A percentile compares a stretch with the other conserved stretches of the same genome.
Evolutionary conservation across 2,329 filamentous ascomycete genomes (phyloP).

Genomic region (Hypoxylon sp.): DNA sequence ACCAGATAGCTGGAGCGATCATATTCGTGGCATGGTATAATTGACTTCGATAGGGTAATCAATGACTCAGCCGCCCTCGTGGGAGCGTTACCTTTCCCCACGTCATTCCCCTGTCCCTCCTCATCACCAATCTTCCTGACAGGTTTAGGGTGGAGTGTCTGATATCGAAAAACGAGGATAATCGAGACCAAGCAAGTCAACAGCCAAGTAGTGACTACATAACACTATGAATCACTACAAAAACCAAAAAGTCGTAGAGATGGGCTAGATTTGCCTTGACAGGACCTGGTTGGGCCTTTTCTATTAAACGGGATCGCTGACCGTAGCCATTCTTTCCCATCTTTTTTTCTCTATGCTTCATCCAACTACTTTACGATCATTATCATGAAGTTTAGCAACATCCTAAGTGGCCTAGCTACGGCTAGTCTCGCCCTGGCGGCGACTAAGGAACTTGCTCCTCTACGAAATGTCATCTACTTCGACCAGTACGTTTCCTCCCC

Average conservation of each 20-base stretch:
- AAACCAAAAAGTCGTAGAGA: constrained; percentile 6
- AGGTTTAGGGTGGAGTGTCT: constrained; percentile 11
- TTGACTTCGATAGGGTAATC: constrained; percentile 5
- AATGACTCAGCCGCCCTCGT: constrained; percentile 18
- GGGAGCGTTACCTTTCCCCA: constrained; percentile 18
- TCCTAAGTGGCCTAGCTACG: constrained; percentile 25
- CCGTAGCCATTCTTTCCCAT: constrained; percentile 15
- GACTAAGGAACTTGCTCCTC: neutral
- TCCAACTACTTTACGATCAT: constrained; percentile 17
- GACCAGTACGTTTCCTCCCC: constrained; percentile 32
- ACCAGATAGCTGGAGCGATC: constrained; percentile 20
- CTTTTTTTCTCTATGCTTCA: constrained; percentile 3
- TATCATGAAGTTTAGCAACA: constrained; percentile 33
- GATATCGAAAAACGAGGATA: constrained; percentile 8
- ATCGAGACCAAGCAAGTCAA: neutral
- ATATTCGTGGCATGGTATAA: constrained; percentile 9
- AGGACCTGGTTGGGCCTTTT: neutral
- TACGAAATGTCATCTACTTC: constrained; percentile 40
- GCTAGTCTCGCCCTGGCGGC: constrained; percentile 27
- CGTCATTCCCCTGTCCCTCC: constrained; percentile 19
- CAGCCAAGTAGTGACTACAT: constrained; percentile 6
- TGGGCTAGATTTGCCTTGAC: constrained; percentile 6
- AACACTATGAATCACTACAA: constrained; percentile 23
- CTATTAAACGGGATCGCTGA: constrained; percentile 4
- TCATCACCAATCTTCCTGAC: constrained; percentile 13